These are phyloP conservation scores for Hymenoscyphus fraxineus DNA, from an alignment of 2,329 filamentous ascomycete genomes.

Conservation along the genomic window DNA sequence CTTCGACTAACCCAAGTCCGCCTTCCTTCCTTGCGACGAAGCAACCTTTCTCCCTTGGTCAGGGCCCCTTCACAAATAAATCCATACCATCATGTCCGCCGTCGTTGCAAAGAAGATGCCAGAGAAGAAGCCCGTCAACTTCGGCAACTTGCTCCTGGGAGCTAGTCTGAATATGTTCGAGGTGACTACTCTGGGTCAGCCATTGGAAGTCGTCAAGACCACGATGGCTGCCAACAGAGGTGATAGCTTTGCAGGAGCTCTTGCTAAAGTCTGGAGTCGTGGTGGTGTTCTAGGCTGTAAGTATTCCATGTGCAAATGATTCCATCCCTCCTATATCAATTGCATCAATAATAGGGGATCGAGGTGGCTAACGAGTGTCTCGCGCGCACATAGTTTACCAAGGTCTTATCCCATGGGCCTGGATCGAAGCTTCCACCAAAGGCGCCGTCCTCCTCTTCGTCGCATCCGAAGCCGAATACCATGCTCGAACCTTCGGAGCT, in stretches of 20 bases:
- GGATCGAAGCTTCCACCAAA: conserved; percentile 99
- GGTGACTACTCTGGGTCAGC: conserved; percentile 64
- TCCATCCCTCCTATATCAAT: not conserved
- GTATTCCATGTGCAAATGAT: conserved; percentile 39
- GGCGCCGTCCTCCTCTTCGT: conserved; percentile 98
- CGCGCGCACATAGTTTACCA: conserved; percentile 75
- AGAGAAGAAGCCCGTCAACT: conserved; percentile 99
- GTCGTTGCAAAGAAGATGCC: conserved; percentile 50
- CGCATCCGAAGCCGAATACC: conserved; percentile 95
- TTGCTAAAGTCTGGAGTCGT: conserved; percentile 86
- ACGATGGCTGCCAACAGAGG: conserved; percentile 97
- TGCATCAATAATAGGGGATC: not conserved
- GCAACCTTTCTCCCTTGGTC: conserved; percentile 94
- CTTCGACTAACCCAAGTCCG: not conserved
- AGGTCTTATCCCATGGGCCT: conserved; percentile 98
- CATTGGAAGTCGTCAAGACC: conserved; percentile 98
- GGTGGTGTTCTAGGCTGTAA: conserved; percentile 92
- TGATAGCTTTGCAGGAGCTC: conserved; percentile 78
- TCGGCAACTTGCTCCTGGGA: conserved; percentile 83
- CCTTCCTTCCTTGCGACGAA: conserved; percentile 61
- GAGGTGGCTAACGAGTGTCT: not conserved
- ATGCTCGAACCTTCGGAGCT: conserved; percentile 78
- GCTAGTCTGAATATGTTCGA: conserved; percentile 37
- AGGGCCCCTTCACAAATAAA: conserved; percentile 67
- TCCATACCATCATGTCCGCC: conserved; percentile 60